Base-by-base conservation (phyloP, 1,139 yeast species). In the Pichia inconspicua region DNA sequence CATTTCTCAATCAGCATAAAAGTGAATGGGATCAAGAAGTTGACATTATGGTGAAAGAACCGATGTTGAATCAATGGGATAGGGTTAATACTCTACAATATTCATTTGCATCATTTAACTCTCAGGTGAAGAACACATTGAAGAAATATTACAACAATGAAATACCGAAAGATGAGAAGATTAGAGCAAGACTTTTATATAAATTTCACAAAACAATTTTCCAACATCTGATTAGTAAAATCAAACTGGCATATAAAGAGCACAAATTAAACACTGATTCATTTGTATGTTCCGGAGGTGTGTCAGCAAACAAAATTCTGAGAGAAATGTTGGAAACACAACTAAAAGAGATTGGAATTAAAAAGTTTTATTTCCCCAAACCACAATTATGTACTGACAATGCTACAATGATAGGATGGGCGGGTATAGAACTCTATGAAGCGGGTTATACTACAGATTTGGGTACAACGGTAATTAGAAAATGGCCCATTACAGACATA, bases 391-490 rank as follows among this genome's bases (percentile, higher is more conserved):
- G 98, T 61, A 88, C 97, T 0, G 98, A 92, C 61, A 94, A 92
- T 65, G 96, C 97, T 0, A 77, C 89, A 2, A 92, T 92, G 99
- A 92, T 92, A 48, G 98, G 97, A 0, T 86, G 95, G 79, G 96
- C 97, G 0, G 98, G 97, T 0, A 85, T 90, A 12, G 96, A 90
- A 61, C 69, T 89, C 15, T 84, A 71, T 61, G 96, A 89, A 61
- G 61, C 64, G 12, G 69, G 72, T 3, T 63, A 65, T 6, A 70
- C 72, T 19, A 76, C 87, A 0, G 76, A 73, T 31, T 61, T 83
- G 40, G 69, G 67, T 15, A 75, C 81, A 6, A 60, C 73, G 11
- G 90, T 94, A 1, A 68, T 78, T 2, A 70, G 88, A 42, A 84
- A 78, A 64, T 87, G 96, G 96, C 90, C 95, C 1, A 62, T 84